Evolutionary conservation across 148 eudicot species (phyloP).

Genomic region (Chenopodium suecicum): DNA sequence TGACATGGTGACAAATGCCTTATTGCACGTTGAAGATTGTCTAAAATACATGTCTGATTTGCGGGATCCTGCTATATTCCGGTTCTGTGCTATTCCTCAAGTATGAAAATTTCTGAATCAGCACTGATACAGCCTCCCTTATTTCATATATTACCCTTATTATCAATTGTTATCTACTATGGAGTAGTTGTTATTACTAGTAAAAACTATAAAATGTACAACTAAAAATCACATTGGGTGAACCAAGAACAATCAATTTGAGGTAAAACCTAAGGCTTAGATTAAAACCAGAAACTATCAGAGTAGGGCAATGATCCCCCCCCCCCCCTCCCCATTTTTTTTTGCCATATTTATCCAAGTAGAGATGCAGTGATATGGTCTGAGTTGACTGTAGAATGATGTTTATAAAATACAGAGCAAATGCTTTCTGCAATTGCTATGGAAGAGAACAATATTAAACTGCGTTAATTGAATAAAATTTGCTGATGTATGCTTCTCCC

Average conservation of each 20-base stretch:
- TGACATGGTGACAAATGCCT: slow-evolving; percentile 95
- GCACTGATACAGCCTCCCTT: neutral
- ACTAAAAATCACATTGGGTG: neutral
- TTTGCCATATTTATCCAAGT: too few species aligned
- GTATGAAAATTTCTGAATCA: slow-evolving; percentile 39
- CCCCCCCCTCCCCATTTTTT: too few species aligned
- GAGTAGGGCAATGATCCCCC: neutral
- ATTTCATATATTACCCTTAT: neutral
- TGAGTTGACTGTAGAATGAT: neutral
- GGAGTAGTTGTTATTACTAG: neutral
- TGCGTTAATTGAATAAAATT: neutral
- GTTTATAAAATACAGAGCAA: neutral
- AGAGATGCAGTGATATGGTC: too few species aligned
- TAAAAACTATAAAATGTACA: neutral
- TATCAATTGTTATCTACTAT: neutral
- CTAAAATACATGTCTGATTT: slow-evolving; percentile 73
- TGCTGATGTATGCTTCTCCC: neutral
- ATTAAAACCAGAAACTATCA: neutral
- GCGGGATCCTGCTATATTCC: slow-evolving; percentile 62
- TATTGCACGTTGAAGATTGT: slow-evolving; percentile 77
- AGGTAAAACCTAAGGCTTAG: neutral
- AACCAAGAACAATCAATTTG: neutral
- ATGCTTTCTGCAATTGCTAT: neutral
- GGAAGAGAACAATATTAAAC: neutral
- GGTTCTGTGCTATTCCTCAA: slow-evolving; percentile 99